Conservation (phyloP, 139 green algal species). For the Chlorella sorokiniana region DNA sequence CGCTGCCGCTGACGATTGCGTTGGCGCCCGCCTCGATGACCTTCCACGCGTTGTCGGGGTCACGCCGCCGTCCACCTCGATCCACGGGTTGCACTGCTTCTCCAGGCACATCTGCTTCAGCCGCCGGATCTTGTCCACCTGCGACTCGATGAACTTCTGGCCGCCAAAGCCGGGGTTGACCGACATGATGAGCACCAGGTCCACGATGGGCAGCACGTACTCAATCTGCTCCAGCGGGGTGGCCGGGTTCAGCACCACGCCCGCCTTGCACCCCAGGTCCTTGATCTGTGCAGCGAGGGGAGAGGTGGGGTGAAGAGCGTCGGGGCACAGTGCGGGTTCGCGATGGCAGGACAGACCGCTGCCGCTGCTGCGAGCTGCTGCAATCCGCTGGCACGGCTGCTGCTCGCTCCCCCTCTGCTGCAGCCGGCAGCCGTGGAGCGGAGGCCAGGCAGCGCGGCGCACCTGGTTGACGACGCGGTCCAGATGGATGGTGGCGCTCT, state of each 20-base stretch:
- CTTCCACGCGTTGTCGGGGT: slow-evolving; percentile 94
- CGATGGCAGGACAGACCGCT: no score
- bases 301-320: neutral
- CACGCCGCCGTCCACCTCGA: slow-evolving; percentile 98
- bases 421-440: neutral
- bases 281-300: slow-evolving; percentile 85
- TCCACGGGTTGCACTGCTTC: slow-evolving; percentile 96
- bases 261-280: slow-evolving; percentile 94
- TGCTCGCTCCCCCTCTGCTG: no score
- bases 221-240: slow-evolving; percentile 87
- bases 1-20: slow-evolving; percentile 94
- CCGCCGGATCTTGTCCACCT: slow-evolving; percentile 92
- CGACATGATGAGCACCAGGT: slow-evolving; percentile 98
- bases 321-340: no score
- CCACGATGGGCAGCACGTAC: slow-evolving; percentile 88
- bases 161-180: slow-evolving; percentile 99
- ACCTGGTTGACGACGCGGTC: slow-evolving; percentile 92
- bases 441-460: neutral
- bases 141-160: slow-evolving; percentile 97
- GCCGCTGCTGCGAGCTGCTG: neutral
- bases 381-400: neutral
- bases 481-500: slow-evolving; percentile 93
- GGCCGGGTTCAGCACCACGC: slow-evolving; percentile 98
- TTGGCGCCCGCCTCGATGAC: slow-evolving; percentile 75
- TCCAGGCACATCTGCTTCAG: slow-evolving; percentile 91